Conservation (phyloP, 2,329 filamentous ascomycete species). For the Nigrospora sphaerica region DNA sequence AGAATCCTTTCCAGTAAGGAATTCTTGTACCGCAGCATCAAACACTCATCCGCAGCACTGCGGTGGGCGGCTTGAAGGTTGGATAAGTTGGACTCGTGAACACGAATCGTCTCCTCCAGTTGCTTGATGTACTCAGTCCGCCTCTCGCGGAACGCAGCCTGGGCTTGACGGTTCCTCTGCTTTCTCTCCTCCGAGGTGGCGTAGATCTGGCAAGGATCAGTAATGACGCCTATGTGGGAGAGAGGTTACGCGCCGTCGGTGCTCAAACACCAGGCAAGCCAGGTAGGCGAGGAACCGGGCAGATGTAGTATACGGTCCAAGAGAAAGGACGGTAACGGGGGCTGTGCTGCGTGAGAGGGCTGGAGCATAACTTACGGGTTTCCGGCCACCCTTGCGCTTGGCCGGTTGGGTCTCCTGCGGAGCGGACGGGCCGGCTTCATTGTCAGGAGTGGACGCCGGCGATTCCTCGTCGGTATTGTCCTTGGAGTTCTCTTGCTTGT, state of each 20-base stretch:
- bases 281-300: not conserved
- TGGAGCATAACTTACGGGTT: constrained; percentile 65
- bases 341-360: no score
- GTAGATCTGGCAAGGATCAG: constrained; percentile 64
- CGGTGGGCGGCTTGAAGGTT: constrained; percentile 91
- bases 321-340: not conserved
- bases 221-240: constrained; percentile 3
- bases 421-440: constrained; percentile 35
- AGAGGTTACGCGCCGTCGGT: not conserved
- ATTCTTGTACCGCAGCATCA: constrained; percentile 99
- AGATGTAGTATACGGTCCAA: not conserved
- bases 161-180: constrained; percentile 92
- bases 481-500: constrained; percentile 49
- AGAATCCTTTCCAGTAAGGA: constrained; percentile 91
- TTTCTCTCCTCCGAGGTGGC: constrained; percentile 98
- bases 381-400: constrained; percentile 95
- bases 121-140: constrained; percentile 99
- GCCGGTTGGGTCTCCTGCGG: constrained; percentile 56
- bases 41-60: constrained; percentile 88
- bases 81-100: constrained; percentile 90
- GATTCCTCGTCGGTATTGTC: constrained; percentile 59
- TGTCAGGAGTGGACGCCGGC: constrained; percentile 52
- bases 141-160: constrained; percentile 93
- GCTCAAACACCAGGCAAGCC: not conserved
- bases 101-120: constrained; percentile 92